Percentiles rank a stretch among this genome's conserved stretches.
Conservation (phyloP, 495 filamentous ascomycete genomes). For the Aspergillus saccharolyticus region DNA sequence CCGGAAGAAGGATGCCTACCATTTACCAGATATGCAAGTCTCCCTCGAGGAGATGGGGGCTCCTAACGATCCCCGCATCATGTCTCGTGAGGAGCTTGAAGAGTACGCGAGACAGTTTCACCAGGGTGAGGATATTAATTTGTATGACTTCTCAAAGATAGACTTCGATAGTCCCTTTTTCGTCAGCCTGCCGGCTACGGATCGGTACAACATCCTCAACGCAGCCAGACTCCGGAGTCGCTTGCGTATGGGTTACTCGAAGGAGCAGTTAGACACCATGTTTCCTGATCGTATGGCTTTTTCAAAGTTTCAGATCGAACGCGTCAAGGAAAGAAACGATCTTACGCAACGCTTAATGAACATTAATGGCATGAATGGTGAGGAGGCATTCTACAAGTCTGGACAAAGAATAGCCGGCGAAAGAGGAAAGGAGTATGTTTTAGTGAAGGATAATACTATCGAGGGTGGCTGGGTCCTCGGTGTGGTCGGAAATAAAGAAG, state of each 20-base stretch:
- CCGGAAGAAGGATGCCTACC: slow-evolving; percentile 87
- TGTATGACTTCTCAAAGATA: slow-evolving; percentile 99
- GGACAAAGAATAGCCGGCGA: slow-evolving; percentile 78
- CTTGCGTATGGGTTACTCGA: slow-evolving; percentile 90
- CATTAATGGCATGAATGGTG: slow-evolving; percentile 79
- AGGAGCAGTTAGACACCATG: slow-evolving; percentile 92
- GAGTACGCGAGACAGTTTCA: slow-evolving; percentile 90
- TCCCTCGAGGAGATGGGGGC: slow-evolving; percentile 79
- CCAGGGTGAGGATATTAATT: slow-evolving; percentile 87
- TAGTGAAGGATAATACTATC: slow-evolving; percentile 90
- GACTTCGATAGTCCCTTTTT: slow-evolving; percentile 96
- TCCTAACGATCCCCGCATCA: slow-evolving; percentile 87
- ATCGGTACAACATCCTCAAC: slow-evolving; percentile 96
- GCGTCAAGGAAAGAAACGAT: slow-evolving; percentile 85
- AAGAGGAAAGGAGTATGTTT: slow-evolving; percentile 84
- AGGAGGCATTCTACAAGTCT: slow-evolving; percentile 61
- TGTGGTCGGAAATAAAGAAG: slow-evolving; percentile 81
- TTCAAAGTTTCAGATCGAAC: slow-evolving; percentile 90
- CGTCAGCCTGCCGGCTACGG: slow-evolving; percentile 76
- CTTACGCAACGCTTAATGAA: slow-evolving; percentile 96
- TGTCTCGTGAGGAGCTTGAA: slow-evolving; percentile 89
- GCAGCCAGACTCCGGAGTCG: slow-evolving; percentile 82
- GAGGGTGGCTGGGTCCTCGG: slow-evolving; percentile 97
- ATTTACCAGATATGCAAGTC: slow-evolving; percentile 76
- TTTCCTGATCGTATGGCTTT: slow-evolving; percentile 99